Base-by-base conservation (phyloP, 2,329 filamentous ascomycete species). In the Fusarium ambrosium region DNA sequence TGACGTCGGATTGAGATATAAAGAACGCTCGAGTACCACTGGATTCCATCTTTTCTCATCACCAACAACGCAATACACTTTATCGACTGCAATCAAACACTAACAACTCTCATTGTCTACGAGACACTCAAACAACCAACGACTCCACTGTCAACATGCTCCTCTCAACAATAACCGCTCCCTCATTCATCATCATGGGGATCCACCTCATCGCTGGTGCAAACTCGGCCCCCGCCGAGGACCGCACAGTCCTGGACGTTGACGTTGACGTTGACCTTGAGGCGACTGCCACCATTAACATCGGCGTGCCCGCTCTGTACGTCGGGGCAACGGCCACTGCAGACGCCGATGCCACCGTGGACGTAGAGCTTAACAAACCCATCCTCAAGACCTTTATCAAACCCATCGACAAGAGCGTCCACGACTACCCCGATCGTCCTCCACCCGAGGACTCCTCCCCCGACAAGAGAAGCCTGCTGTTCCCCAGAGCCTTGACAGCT, bases 111-210 rank as follows among this genome's bases (percentile, higher is more conserved):
- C 9, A 37, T 39, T 45, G 2, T 22, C 9, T 24, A 0, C 14
- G n/a, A 24, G 56, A 51, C 39, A 37, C 37, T 36, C 11, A 36
- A 34, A 18, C 48, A 18, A 13, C 32, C 63, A 34, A 13, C 6
- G n/a, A 32, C n/a, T 11, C 6, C n/a, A 20, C 27, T 20, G 20
- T 22, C 68, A 72, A 48, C 8, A 78, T 78, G 76, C 69, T 75
- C 48, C 41, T 70, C 10, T 58, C 70, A 39, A 68, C 66, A n/a
- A n/a, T 69, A 24, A 70, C 53, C 27, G 6, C 48, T 2, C 64
- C 60, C 4, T 51, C 56, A 0, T 56, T 60, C 1, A n/a, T 78
- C 20, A 34, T 78, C 1, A 14, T 78, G 13, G 59, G 61, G 14
- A 43, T 66, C 11, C 64, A 67, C 6, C 62, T 68, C 0, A 18